Base-by-base conservation (phyloP, 306 rosid species). In the Ammopiptanthus mongolicus region DNA sequence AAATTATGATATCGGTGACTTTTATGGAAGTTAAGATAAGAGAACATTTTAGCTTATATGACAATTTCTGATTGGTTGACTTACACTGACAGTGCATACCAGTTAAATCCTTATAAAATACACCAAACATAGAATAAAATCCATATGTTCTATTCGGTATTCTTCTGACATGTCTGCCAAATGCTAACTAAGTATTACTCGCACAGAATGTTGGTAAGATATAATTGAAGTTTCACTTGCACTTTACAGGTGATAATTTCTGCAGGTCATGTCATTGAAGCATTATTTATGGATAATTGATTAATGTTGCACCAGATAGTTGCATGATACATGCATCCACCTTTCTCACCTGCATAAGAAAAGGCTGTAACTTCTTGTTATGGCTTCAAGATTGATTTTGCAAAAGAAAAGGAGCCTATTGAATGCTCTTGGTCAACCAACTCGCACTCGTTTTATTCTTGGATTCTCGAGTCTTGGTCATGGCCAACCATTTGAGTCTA, bases 301-400 rank as follows among this genome's bases (percentile, higher is more conserved):
- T 10, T 14, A 10, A 18, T 8, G 52, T 19, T 62, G 21, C 18
- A 9, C 23, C 70, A 39, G 33, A 0, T 64, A 37, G 52, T 34
- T 5, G 48, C 70, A 64, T 39, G 70, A 64, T 37, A 64, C 39
- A 19, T 21, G 29, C 12, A 59, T 11, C 18, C 34, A 21, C 5
- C 2, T 13, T 39, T 11, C 18, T 23, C 47, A 0, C 10, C 3
- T 19, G n/a, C 31, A 46, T 73, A 29, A 22, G 8, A 25, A 41
- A 57, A 22, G 69, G 61, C 58, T 63, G 34, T 41, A 65, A 76
- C 33, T 69, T 76, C 31, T 23, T 81, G 80, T 10, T 63, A 92
- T 89, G 96, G 91, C 97, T 63, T 86, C 87, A 6, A 79, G 78
- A 56, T 87, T 86, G 31, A 74, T 92, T 81, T 78, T 87, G 62